phyloP scores from a whole-genome alignment of 495 filamentous ascomycete species.

The Tuber magnatum region DNA sequence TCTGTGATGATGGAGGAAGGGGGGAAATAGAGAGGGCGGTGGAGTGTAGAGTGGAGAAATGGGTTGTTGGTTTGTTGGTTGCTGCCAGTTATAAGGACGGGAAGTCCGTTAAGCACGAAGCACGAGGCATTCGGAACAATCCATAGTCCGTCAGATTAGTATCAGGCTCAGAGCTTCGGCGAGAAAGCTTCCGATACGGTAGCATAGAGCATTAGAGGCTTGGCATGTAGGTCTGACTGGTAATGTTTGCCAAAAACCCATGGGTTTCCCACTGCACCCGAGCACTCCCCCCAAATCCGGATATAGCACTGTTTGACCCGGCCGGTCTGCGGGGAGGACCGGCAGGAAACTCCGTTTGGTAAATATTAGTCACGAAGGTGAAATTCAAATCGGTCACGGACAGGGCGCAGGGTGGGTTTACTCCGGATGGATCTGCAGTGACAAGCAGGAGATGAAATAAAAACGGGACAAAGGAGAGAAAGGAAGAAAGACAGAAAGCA shows the following conservation, averaged over 20 bases:
- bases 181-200: not conserved
- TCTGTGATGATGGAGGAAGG: not conserved
- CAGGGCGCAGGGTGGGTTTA: too few species aligned
- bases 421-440: too few species aligned
- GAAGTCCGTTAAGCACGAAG: not conserved
- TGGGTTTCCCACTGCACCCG: too few species aligned
- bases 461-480: too few species aligned
- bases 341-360: not conserved
- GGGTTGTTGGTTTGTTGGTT: not conserved
- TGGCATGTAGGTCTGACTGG: not conserved
- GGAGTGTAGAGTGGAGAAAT: not conserved
- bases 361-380: not conserved
- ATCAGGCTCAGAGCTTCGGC: not conserved
- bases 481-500: too few species aligned
- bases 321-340: not conserved
- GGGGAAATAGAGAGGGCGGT: not conserved
- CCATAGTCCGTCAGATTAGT: not conserved
- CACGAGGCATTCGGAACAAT: not conserved
- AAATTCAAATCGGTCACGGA: too few species aligned
- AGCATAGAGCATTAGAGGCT: not conserved
- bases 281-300: too few species aligned
- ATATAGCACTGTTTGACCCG: not conserved
- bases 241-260: too few species aligned
- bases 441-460: too few species aligned
- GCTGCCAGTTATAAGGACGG: not conserved